A percentile compares a stretch with the other conserved stretches of the same genome.
Evolutionary conservation across 23 red algal genomes (phyloP).

Genomic region (Pyropia yezoensis): DNA sequence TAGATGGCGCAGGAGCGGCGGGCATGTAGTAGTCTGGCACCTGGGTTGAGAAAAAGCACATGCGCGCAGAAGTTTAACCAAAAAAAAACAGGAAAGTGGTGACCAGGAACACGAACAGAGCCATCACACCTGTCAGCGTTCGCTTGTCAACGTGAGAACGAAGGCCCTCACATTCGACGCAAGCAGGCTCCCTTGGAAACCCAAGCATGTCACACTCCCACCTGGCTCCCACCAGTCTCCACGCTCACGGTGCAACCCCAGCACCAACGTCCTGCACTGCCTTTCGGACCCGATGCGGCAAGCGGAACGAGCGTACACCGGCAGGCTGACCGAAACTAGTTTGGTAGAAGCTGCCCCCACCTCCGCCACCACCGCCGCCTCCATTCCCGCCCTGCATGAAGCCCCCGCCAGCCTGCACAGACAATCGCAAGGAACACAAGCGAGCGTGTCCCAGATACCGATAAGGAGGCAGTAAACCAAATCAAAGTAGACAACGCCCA

Average conservation of each 20-base stretch:
- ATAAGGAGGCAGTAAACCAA: conserved; percentile 1
- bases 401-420: not conserved
- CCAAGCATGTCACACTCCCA: not conserved
- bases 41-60: conserved; percentile 1
- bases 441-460: not conserved
- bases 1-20: conserved; percentile 23
- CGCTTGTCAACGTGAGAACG: no score
- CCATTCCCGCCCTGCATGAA: conserved; percentile 6
- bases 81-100: no score
- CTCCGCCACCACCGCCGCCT: conserved; percentile 1
- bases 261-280: not conserved
- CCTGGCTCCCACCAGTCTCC: not conserved
- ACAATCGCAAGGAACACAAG: not conserved
- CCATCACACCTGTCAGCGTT: no score
- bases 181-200: no score
- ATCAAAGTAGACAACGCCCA: not conserved
- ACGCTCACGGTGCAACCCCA: not conserved
- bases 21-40: conserved; percentile 61
- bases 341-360: conserved; percentile 44
- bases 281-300: not conserved
- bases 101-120: no score
- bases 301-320: not conserved
- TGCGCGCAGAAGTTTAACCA: no score
- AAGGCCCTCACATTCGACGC: no score
- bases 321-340: conserved; percentile 44